phyloP scores from a whole-genome alignment of 1,284 basidiomycete genomes.

The Xanthoconium separans region DNA sequence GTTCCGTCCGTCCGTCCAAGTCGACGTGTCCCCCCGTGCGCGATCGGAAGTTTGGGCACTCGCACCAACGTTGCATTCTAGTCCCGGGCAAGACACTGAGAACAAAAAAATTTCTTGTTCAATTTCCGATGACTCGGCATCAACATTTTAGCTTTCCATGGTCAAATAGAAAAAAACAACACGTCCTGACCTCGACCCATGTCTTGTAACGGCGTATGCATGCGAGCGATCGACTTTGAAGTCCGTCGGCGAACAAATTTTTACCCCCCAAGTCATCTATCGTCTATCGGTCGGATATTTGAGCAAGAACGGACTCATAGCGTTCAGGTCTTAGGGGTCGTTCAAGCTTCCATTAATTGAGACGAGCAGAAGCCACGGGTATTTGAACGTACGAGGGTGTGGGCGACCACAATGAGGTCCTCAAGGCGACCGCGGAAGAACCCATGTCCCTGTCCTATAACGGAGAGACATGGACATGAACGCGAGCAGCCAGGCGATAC shows the following conservation, averaged over 20 bases:
- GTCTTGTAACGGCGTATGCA: too few relatives aligned
- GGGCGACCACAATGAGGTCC: conserved; percentile 25
- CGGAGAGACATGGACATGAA: conserved; percentile 12
- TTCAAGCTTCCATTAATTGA: conserved; percentile 25
- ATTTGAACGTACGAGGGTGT: conserved; percentile 1
- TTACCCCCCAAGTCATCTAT: not conserved
- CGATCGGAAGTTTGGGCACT: not conserved
- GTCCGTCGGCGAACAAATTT: conserved; percentile 16
- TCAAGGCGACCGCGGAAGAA: conserved; percentile 25
- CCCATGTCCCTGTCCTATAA: conserved; percentile 1
- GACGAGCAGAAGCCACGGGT: not conserved
- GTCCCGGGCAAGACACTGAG: not conserved
- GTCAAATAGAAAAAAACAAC: not conserved
- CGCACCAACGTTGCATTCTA: not conserved
- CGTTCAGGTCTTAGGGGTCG: conserved; percentile 6
- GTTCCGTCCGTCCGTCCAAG: not conserved
- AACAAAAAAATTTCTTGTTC: not conserved
- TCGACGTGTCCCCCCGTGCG: not conserved
- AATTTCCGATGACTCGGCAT: not conserved
- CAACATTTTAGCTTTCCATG: not conserved
- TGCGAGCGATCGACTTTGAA: conserved; percentile 3
- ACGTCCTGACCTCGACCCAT: too few relatives aligned
- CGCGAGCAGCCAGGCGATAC: too few relatives aligned
- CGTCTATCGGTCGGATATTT: conserved; percentile 15
- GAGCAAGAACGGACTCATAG: conserved; percentile 2